phyloP scores from a whole-genome alignment of 805 yeast species.

The Yamadazyma kitorensis region DNA sequence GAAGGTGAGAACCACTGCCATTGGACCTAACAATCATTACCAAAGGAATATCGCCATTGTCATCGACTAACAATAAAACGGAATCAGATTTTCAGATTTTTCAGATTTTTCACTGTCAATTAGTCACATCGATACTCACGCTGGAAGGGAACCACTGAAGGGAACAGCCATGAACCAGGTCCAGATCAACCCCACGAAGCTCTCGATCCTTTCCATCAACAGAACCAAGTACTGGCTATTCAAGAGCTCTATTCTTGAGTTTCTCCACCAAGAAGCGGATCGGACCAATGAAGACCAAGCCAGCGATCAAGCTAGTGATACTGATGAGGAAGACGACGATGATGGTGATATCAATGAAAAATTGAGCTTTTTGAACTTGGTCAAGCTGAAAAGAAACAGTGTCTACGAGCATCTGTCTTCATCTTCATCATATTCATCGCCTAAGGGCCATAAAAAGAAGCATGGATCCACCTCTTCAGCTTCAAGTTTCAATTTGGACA shows the following conservation, averaged over 20 bases:
- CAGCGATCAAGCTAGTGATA: conserved; percentile 5
- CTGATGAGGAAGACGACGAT: conserved; percentile 9
- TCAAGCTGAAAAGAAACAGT: conserved; percentile 4
- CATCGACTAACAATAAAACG: too few relatives aligned
- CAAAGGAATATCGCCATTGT: too few relatives aligned
- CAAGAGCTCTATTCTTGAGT: conserved; percentile 47
- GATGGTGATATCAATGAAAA: conserved; percentile 6
- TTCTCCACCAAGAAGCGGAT: conserved; percentile 37
- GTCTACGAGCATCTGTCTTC: conserved; percentile 3
- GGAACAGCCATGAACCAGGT: conserved; percentile 43
- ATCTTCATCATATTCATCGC: conserved; percentile 3
- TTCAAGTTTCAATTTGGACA: conserved; percentile 11
- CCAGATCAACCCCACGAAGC: conserved; percentile 42
- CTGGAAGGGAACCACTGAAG: too few relatives aligned
- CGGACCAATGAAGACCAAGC: conserved; percentile 10
- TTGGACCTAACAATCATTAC: too few relatives aligned
- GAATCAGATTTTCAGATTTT: too few relatives aligned
- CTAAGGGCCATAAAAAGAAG: conserved; percentile 6
- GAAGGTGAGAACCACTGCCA: too few relatives aligned
- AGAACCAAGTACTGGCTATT: conserved; percentile 53
- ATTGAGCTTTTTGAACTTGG: neutral
- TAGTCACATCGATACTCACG: too few relatives aligned
- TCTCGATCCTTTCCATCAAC: conserved; percentile 53
- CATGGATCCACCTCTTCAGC: conserved; percentile 11
- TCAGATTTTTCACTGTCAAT: too few relatives aligned